A percentile compares a stretch with the other conserved stretches of the same genome.
phyloP scores from a whole-genome alignment of 306 rosid species.

The Castanea mollissima region DNA sequence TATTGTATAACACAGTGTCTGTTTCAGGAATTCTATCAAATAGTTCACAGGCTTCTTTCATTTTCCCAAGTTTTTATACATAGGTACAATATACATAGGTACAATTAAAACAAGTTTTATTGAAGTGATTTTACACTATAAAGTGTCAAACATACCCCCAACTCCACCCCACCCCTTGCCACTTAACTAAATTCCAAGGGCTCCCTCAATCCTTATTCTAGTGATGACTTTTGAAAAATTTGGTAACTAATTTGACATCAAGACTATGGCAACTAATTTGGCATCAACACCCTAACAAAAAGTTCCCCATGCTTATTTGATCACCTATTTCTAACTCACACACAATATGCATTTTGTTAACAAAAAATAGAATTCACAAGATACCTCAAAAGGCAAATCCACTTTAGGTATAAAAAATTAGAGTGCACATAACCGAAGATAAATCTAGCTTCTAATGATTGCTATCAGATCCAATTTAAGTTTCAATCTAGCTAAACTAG shows the following conservation, averaged over 20 bases:
- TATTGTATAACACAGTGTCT: conserved; percentile 63
- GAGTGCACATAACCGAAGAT: not conserved
- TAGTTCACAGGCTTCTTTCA: conserved; percentile 48
- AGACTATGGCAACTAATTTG: too few species aligned
- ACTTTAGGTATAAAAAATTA: not conserved
- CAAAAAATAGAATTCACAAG: not conserved
- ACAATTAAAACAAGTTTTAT: too few species aligned
- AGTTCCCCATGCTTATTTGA: not conserved
- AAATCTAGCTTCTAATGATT: not conserved
- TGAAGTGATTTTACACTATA: too few species aligned
- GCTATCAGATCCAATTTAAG: not conserved
- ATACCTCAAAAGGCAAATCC: not conserved
- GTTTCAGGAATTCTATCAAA: conserved; percentile 81
- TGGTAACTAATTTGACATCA: too few species aligned
- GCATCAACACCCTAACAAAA: too few species aligned
- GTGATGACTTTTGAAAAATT: too few species aligned
- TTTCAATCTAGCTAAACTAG: not conserved
- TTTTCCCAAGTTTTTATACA: conserved; percentile 35
- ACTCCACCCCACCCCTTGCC: too few species aligned
- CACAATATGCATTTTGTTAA: not conserved
- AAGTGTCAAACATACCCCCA: too few species aligned
- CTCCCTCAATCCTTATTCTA: too few species aligned
- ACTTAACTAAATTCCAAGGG: too few species aligned
- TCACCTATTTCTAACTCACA: not conserved
- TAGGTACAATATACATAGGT: too few species aligned